Percentiles rank a stretch among this genome's conserved stretches.
These are phyloP conservation scores for Podila verticillata DNA, from an alignment of 192 early-diverging fungal genomes.

Conservation along the genomic window DNA sequence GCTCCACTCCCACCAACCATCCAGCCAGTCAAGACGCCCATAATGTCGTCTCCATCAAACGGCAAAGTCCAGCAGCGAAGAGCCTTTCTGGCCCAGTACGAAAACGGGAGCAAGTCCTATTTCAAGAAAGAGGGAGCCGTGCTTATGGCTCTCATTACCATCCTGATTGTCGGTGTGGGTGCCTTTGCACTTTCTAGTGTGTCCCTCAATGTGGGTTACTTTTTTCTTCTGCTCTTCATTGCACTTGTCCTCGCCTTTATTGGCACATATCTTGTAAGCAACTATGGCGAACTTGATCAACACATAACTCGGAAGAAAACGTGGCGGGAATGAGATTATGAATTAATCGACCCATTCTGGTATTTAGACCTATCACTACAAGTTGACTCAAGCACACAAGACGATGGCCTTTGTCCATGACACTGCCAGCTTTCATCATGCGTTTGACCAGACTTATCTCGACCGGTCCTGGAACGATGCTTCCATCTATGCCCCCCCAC, in stretches of 20 bases:
- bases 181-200: slow-evolving; percentile 15
- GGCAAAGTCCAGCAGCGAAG: slow-evolving; percentile 9
- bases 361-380: slow-evolving; percentile 19
- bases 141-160: slow-evolving; percentile 4
- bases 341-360: too few species aligned
- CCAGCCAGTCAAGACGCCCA: neutral
- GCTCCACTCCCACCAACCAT: neutral
- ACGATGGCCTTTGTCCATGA: slow-evolving; percentile 12
- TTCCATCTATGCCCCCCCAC: slow-evolving; percentile 11
- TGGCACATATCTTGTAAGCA: slow-evolving; percentile 16
- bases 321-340: neutral
- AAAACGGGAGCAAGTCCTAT: slow-evolving; percentile 13
- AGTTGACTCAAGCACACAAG: slow-evolving; percentile 21
- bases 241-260: slow-evolving; percentile 1
- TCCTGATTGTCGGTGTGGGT: slow-evolving; percentile 15
- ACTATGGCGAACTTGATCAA: neutral
- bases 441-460: neutral
- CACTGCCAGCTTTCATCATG: neutral
- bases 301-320: neutral
- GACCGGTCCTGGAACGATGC: slow-evolving; percentile 25
- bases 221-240: slow-evolving; percentile 12
- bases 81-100: slow-evolving; percentile 19
- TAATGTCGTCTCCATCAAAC: neutral
- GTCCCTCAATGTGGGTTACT: slow-evolving; percentile 4
- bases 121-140: slow-evolving; percentile 18